phyloP scores from a whole-genome alignment of 768 basidiomycete species.

The Tubosaeta brunneosetosa region DNA sequence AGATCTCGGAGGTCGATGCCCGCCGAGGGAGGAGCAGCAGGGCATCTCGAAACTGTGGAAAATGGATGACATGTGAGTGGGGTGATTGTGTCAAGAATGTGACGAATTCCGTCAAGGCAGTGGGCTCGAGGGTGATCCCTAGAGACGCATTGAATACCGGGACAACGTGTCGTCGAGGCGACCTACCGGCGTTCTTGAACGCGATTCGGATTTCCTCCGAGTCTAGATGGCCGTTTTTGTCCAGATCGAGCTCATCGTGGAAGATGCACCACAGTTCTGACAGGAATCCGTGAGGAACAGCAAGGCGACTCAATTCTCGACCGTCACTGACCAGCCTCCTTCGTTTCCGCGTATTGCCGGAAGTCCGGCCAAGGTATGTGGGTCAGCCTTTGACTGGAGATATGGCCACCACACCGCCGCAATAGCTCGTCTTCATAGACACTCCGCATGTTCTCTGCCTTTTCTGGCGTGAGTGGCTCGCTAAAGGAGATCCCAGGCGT shows the following conservation, averaged over 20 bases:
- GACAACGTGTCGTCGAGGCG: constrained; percentile 19
- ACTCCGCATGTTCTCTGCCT: constrained; percentile 58
- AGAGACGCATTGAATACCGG: constrained; percentile 14
- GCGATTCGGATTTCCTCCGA: constrained; percentile 56
- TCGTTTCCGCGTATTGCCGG: constrained; percentile 67
- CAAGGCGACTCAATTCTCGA: constrained; percentile 10
- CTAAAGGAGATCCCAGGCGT: constrained; percentile 11
- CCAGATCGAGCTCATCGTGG: constrained; percentile 84
- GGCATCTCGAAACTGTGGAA: constrained; percentile 86
- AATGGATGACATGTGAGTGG: constrained; percentile 65
- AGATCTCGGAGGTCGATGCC: constrained; percentile 80
- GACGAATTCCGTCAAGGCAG: constrained; percentile 79
- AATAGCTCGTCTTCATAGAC: constrained; percentile 79
- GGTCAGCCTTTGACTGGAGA: constrained; percentile 36
- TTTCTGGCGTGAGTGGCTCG: constrained; percentile 40
- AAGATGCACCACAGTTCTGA: constrained; percentile 90
- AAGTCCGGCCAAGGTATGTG: constrained; percentile 70
- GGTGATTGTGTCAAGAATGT: constrained; percentile 68
- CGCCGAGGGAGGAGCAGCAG: constrained; percentile 80
- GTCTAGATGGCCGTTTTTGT: constrained; percentile 82
- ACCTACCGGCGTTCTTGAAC: constrained; percentile 65
- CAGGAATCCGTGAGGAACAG: constrained; percentile 13
- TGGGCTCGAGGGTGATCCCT: constrained; percentile 71
- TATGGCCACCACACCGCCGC: constrained; percentile 44
- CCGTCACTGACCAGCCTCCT: constrained; percentile 66